A percentile compares a stretch with the other conserved stretches of the same genome.
These are phyloP conservation scores for Monilinia aucupariae DNA, from an alignment of 2,329 filamentous ascomycete species.

Conservation along the genomic window DNA sequence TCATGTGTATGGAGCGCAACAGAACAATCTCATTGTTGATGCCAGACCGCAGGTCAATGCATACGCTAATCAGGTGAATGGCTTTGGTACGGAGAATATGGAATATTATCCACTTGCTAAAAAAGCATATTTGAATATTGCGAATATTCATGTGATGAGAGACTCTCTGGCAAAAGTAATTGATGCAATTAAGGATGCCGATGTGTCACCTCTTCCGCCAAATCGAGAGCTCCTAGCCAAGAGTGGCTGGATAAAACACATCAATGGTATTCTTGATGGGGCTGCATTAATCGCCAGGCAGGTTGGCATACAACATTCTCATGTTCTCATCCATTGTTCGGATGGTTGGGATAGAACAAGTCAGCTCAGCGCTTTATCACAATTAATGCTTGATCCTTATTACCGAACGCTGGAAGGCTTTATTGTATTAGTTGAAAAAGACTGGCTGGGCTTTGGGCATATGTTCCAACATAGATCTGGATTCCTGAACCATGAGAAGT, in stretches of 20 bases:
- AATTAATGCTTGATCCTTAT: constrained; percentile 92
- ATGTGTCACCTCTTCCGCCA: constrained; percentile 75
- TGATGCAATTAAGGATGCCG: constrained; percentile 86
- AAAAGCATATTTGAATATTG: constrained; percentile 90
- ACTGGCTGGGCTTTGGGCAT: constrained; percentile 96
- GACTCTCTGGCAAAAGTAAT: constrained; percentile 82
- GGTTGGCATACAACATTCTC: constrained; percentile 86
- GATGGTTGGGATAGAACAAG: constrained; percentile 98
- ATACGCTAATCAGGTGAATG: constrained; percentile 86
- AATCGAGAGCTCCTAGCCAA: constrained; percentile 74
- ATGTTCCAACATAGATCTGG: constrained; percentile 95
- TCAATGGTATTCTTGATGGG: constrained; percentile 76
- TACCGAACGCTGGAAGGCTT: constrained; percentile 93
- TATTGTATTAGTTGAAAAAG: constrained; percentile 90
- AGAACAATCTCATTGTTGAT: constrained; percentile 92
- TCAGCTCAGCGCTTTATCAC: constrained; percentile 84
- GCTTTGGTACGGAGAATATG: constrained; percentile 95
- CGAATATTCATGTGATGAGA: constrained; percentile 98
- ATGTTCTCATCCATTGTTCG: constrained; percentile 95
- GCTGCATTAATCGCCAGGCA: constrained; percentile 78
- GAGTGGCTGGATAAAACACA: constrained; percentile 89
- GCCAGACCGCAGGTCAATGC: constrained; percentile 92
- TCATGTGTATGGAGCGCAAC: constrained; percentile 82
- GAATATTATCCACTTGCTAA: constrained; percentile 89
- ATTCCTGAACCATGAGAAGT: constrained; percentile 82